These are phyloP conservation scores for Suillus decipiens DNA, from an alignment of 768 basidiomycete species.

Conservation along the genomic window DNA sequence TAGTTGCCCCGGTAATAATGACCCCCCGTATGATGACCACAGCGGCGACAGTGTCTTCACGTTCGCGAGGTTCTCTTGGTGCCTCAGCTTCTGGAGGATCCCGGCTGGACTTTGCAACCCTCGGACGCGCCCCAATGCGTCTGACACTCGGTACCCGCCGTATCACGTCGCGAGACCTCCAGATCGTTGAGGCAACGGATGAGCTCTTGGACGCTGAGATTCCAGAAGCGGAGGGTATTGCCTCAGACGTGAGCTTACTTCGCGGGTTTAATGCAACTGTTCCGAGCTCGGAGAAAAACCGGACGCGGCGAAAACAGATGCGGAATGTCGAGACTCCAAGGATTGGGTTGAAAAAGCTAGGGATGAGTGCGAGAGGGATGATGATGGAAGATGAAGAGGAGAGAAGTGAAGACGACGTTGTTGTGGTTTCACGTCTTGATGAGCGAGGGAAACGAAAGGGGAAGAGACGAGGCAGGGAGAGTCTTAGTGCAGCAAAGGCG, in stretches of 20 bases:
- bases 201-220: slow-evolving; percentile 72
- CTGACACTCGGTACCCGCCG: slow-evolving; percentile 65
- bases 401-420: slow-evolving; percentile 75
- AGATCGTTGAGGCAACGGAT: slow-evolving; percentile 80
- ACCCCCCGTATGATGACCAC: slow-evolving; percentile 80
- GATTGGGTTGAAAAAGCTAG: slow-evolving; percentile 78
- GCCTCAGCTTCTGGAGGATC: slow-evolving; percentile 31
- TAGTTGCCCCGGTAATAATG: slow-evolving; percentile 87
- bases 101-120: slow-evolving; percentile 69
- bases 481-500: slow-evolving; percentile 65
- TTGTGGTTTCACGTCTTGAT: slow-evolving; percentile 52
- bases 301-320: slow-evolving; percentile 74
- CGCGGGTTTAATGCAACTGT: slow-evolving; percentile 95
- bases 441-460: slow-evolving; percentile 34
- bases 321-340: slow-evolving; percentile 76
- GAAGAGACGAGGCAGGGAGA: slow-evolving; percentile 58
- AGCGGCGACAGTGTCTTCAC: slow-evolving; percentile 66
- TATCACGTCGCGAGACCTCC: slow-evolving; percentile 80
- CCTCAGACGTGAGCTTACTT: slow-evolving; percentile 75
- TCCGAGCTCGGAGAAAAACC: slow-evolving; percentile 82
- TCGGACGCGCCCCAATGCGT: slow-evolving; percentile 77
- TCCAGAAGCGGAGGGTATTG: slow-evolving; percentile 72
- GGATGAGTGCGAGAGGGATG: slow-evolving; percentile 76
- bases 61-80: slow-evolving; percentile 38
- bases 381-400: slow-evolving; percentile 41